These are phyloP conservation scores for Triadica sebifera DNA, from an alignment of 345 rosid genomes.

Conservation along the genomic window DNA sequence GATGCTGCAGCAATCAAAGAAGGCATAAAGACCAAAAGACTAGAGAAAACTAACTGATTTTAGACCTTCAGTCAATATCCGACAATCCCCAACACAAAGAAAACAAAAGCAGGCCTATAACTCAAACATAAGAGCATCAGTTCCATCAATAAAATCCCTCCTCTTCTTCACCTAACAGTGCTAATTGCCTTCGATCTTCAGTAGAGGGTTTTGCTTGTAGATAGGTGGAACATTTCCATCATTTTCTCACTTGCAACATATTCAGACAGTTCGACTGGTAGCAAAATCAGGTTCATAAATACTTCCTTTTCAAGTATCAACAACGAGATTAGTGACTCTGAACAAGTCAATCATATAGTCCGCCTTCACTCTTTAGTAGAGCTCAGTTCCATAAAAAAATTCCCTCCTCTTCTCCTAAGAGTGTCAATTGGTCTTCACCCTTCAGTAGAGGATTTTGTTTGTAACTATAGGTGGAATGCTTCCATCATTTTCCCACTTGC, in stretches of 20 bases:
- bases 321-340: neutral
- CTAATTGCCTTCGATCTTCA: constrained; percentile 1
- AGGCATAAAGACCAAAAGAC: neutral
- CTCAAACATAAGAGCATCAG: neutral
- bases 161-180: neutral
- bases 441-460: constrained; percentile 7
- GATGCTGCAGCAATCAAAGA: neutral
- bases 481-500: constrained; percentile 6
- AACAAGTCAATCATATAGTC: neutral
- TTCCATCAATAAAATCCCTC: neutral
- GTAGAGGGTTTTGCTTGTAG: constrained; percentile 7
- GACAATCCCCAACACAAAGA: neutral
- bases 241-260: constrained; percentile 6
- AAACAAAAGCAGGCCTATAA: neutral
- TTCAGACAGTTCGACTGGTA: neutral
- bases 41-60: neutral
- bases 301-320: neutral
- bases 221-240: neutral
- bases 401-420: neutral
- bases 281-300: neutral
- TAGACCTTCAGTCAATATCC: neutral
- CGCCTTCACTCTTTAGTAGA: neutral
- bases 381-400: neutral
- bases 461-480: neutral
- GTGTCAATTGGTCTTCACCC: neutral